These are phyloP conservation scores for Cucumis melo DNA, from an alignment of 306 rosid species.

Conservation along the genomic window DNA sequence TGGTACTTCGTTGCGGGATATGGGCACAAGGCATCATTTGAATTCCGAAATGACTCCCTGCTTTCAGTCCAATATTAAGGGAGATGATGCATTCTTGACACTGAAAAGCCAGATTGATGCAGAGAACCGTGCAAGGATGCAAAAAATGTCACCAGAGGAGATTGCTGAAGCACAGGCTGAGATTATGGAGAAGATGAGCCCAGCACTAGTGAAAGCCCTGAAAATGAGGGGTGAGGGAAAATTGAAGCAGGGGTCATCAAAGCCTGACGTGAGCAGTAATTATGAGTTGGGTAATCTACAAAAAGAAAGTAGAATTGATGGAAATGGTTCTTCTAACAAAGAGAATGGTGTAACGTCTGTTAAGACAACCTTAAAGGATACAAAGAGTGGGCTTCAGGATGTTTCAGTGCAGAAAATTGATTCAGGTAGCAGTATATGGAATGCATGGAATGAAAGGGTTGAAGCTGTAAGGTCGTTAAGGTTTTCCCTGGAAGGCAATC, in stretches of 20 bases:
- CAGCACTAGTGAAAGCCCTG: conserved; percentile 38
- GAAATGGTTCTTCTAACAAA: conserved; percentile 10
- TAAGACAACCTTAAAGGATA: conserved; percentile 11
- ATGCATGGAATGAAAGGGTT: conserved; percentile 78
- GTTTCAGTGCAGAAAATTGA: conserved; percentile 15
- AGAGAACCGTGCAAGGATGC: conserved; percentile 51
- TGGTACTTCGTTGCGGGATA: conserved; percentile 5
- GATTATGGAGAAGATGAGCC: conserved; percentile 61
- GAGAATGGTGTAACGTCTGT: conserved; percentile 14
- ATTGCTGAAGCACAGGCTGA: conserved; percentile 60
- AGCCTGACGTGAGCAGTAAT: conserved; percentile 18
- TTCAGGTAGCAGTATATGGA: conserved; percentile 48
- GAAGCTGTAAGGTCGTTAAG: conserved; percentile 56
- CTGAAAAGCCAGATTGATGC: conserved; percentile 60
- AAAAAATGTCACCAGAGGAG: conserved; percentile 61
- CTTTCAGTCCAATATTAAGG: conserved; percentile 14
- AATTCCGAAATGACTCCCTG: conserved; percentile 11
- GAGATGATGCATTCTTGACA: conserved; percentile 24
- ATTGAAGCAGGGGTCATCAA: conserved; percentile 24
- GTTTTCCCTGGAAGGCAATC: conserved; percentile 65
- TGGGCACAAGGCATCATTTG: conserved; percentile 10
- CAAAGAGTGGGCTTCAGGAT: conserved; percentile 14
- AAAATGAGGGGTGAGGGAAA: conserved; percentile 60
- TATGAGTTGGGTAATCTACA: conserved; percentile 15
- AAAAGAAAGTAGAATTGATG: conserved; percentile 19